Evolutionary conservation across 257 asterid genomes (phyloP).

Genomic region (Gentiana dahurica): DNA sequence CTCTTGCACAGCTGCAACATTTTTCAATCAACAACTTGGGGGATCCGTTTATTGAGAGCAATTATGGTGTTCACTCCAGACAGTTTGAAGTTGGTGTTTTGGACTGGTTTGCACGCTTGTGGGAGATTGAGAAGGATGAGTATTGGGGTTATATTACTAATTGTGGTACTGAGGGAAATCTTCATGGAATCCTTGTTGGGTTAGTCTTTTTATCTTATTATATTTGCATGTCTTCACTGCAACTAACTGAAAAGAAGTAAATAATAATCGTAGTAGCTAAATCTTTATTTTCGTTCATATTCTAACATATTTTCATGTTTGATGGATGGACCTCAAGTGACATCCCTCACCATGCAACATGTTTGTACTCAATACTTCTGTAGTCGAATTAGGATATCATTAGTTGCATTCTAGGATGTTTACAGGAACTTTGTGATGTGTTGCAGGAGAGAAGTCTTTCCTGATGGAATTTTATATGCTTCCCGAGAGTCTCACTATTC

Average conservation of each 20-base stretch:
- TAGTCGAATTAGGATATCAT: too few relatives aligned
- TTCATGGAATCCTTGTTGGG: constrained; percentile 95
- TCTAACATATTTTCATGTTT: too few relatives aligned
- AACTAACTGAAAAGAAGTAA: too few relatives aligned
- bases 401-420: too few relatives aligned
- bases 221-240: too few relatives aligned
- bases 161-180: constrained; percentile 98
- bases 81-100: constrained; percentile 94
- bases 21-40: constrained; percentile 91
- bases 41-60: constrained; percentile 94
- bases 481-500: constrained; percentile 95
- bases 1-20: constrained; percentile 80
- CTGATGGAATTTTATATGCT: constrained; percentile 87
- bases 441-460: constrained; percentile 93
- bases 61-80: constrained; percentile 93
- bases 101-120: constrained; percentile 91
- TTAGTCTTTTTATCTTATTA: constrained; percentile 16
- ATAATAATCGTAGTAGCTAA: too few relatives aligned
- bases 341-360: too few relatives aligned
- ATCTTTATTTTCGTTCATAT: too few relatives aligned
- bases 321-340: too few relatives aligned
- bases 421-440: constrained; percentile 3
- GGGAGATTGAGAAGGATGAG: constrained; percentile 84
- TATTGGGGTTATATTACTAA: constrained; percentile 96
- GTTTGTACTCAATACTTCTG: too few relatives aligned